Percentiles rank a stretch among this genome's conserved stretches.
phyloP scores from a whole-genome alignment of 768 basidiomycete species.

The Mycena vulgaris region DNA sequence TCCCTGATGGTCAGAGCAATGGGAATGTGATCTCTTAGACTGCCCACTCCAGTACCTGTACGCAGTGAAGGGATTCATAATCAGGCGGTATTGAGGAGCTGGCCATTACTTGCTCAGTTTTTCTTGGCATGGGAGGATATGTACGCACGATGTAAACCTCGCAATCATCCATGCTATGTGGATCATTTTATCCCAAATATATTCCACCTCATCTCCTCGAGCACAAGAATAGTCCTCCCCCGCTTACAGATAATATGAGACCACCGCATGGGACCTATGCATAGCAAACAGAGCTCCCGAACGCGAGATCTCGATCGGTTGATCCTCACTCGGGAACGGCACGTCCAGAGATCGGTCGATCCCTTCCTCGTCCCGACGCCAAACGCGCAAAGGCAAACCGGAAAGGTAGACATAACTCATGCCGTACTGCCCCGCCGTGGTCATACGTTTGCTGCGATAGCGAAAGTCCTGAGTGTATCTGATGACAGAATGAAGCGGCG shows the following conservation, averaged over 20 bases:
- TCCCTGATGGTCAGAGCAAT: constrained; percentile 7
- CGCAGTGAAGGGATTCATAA: constrained; percentile 11
- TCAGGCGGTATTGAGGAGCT: constrained; percentile 9
- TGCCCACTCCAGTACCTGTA: constrained; percentile 2
- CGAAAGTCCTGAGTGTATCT: too few relatives aligned
- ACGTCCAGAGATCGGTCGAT: too few relatives aligned
- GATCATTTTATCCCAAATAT: constrained; percentile 1
- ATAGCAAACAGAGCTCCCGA: too few relatives aligned
- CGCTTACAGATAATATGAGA: not conserved
- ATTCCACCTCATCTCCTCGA: not conserved
- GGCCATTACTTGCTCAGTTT: constrained; percentile 4
- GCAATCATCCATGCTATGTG: not conserved
- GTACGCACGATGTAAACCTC: not conserved
- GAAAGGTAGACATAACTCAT: too few relatives aligned
- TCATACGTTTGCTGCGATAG: too few relatives aligned
- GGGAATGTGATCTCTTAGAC: constrained; percentile 7
- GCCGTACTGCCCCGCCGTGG: too few relatives aligned
- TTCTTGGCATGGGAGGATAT: not conserved
- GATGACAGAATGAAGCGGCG: too few relatives aligned
- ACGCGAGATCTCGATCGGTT: too few relatives aligned
- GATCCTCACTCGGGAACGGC: too few relatives aligned
- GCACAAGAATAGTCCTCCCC: not conserved
- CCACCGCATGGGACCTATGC: too few relatives aligned
- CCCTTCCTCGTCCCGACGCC: too few relatives aligned
- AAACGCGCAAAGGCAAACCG: too few relatives aligned